Conservation (phyloP, 805 yeast species). For the Zygoascus tannicola region DNA sequence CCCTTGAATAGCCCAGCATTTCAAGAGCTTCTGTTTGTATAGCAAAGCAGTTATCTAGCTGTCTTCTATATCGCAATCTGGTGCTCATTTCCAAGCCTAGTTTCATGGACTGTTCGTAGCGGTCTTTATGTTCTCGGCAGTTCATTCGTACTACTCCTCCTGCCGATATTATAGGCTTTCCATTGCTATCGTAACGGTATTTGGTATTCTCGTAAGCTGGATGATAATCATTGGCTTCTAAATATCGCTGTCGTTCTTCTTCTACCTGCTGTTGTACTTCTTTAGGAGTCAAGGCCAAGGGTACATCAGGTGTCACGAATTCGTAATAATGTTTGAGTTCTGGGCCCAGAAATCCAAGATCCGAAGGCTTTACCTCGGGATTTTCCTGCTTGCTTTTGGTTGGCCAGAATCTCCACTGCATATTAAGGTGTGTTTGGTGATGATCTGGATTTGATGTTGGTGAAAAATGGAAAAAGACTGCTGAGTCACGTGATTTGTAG, state of each 20-base stretch:
- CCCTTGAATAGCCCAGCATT: slow-evolving; percentile 19
- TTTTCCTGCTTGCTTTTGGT: not conserved
- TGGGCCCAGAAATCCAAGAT: slow-evolving; percentile 10
- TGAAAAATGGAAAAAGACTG: too few species aligned
- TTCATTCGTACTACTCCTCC: slow-evolving; percentile 2
- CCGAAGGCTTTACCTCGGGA: too few species aligned
- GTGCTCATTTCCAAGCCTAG: not conserved
- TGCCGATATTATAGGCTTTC: not conserved
- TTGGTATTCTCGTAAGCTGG: slow-evolving; percentile 1
- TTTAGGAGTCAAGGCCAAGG: slow-evolving; percentile 13
- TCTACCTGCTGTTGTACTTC: slow-evolving; percentile 5
- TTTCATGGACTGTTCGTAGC: slow-evolving; percentile 3
- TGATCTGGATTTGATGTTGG: too few species aligned
- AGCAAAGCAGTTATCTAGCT: slow-evolving; percentile 17
- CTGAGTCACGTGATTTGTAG: too few species aligned
- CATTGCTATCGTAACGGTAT: not conserved
- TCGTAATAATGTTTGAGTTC: slow-evolving; percentile 12
- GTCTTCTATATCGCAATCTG: not conserved
- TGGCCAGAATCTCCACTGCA: not conserved
- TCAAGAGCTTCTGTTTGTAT: slow-evolving; percentile 23
- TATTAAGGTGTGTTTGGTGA: not conserved
- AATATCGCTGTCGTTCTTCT: not conserved
- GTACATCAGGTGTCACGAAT: slow-evolving; percentile 14
- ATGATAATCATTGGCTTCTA: not conserved
- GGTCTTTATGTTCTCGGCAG: slow-evolving; percentile 2